Base-by-base conservation (phyloP, 345 rosid genomes). In the Dovyalis caffra region DNA sequence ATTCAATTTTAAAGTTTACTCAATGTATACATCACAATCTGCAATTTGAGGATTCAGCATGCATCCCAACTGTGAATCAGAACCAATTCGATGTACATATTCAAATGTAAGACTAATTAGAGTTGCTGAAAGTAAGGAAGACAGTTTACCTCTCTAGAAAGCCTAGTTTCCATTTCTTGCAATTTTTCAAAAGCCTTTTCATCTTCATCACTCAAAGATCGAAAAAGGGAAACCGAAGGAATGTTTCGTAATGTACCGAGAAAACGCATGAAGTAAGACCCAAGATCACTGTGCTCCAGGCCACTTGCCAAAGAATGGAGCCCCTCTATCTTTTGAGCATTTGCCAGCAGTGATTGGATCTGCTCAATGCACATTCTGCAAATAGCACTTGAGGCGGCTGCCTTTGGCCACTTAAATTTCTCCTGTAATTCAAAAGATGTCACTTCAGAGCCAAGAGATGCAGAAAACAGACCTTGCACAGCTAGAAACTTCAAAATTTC, bases 351-450 rank as follows among this genome's bases (percentile, higher is more conserved):
- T 40, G 81, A 81, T 74, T 93, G 98, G 70, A 95, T 88, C 81
- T 96, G 98, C 86, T 93, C 99, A 53, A 96, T 92, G 78, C 98
- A 89, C 83, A 90, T 83, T 69, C 81, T 83, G 88, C 99, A 92
- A 79, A 92, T 86, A 63, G 87, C 86, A 82, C 71, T 84, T 2
- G 99, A 86, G 66, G 95, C 82, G 1, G 95, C 90, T 73, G 85
- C 85, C 80, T 88, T 95, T 34, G 99, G 97, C 98, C 99, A 95
- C 81, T 90, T 89, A 79, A 95, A 93, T 79, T 89, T 95, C 89
- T 95, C 99, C 80, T 90, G 90, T 78, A 95, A 77, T 85, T 95
- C 99, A 76, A 95, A 95, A 51, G 98, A 95, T 37, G 99, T 95
- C 76, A 95, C 92, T 85, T 93, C 98, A 12, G 91, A 85, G 65